Evolutionary conservation across 805 yeast genomes (phyloP).

Genomic region (Vanderwaltozyma yarrowii): DNA sequence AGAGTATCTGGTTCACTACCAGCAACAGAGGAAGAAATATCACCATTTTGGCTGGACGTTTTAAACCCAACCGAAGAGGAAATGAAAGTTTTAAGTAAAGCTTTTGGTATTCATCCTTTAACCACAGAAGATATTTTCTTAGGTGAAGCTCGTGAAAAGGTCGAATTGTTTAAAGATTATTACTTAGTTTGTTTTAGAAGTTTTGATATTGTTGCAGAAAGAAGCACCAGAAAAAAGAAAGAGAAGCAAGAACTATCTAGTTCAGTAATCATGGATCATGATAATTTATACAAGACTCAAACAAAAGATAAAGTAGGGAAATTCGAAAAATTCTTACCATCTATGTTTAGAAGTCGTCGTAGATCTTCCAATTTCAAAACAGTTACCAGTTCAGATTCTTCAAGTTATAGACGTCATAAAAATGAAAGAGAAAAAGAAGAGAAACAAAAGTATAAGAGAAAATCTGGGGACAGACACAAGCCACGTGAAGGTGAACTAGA

Average conservation of each 20-base stretch:
- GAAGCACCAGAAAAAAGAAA: slow-evolving; percentile 42
- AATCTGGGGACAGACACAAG: slow-evolving; percentile 36
- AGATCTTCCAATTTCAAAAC: slow-evolving; percentile 1
- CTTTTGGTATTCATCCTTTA: slow-evolving; percentile 92
- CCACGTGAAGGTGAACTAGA: slow-evolving; percentile 50
- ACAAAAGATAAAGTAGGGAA: slow-evolving; percentile 2
- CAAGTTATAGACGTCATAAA: slow-evolving; percentile 17
- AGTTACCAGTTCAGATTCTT: slow-evolving; percentile 1
- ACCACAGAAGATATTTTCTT: slow-evolving; percentile 91
- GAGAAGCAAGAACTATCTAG: slow-evolving; percentile 25
- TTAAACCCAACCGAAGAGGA: slow-evolving; percentile 93
- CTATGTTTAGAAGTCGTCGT: slow-evolving; percentile 1
- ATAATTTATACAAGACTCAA: not conserved
- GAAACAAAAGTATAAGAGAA: slow-evolving; percentile 31
- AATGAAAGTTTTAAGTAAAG: slow-evolving; percentile 80
- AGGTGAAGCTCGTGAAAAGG: slow-evolving; percentile 93
- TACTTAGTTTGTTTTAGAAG: slow-evolving; percentile 86
- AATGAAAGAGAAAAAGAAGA: slow-evolving; percentile 27
- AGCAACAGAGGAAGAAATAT: slow-evolving; percentile 27
- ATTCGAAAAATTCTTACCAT: not conserved
- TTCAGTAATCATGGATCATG: not conserved
- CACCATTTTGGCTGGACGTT: slow-evolving; percentile 91
- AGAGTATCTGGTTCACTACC: not conserved
- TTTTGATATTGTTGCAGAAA: slow-evolving; percentile 71
- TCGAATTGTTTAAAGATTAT: slow-evolving; percentile 82